These are phyloP conservation scores for Cladosporium colombiae DNA, from an alignment of 2,329 filamentous ascomycete genomes.

Conservation along the genomic window DNA sequence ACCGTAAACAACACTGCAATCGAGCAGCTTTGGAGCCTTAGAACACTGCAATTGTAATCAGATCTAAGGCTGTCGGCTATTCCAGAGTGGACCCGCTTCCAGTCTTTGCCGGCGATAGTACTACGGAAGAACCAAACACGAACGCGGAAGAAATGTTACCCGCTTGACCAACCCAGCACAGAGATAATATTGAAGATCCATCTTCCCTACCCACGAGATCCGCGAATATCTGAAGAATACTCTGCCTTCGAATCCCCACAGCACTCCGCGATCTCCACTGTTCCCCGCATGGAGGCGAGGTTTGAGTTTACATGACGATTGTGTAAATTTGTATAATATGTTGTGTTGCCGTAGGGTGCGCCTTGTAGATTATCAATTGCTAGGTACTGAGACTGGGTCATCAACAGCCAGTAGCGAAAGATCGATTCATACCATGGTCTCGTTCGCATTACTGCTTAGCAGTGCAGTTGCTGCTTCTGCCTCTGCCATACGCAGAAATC, in stretches of 20 bases:
- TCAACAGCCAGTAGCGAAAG: background rate
- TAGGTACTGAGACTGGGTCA: background rate
- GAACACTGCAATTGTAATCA: background rate
- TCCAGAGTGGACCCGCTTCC: background rate
- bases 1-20: background rate
- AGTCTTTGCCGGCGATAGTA: background rate
- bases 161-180: background rate
- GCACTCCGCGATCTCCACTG: background rate
- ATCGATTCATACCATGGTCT: background rate
- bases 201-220: background rate
- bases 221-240: background rate
- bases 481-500: background rate
- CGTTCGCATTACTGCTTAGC: background rate
- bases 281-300: background rate
- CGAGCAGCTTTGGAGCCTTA: background rate
- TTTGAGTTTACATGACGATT: background rate
- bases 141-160: background rate
- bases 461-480: background rate
- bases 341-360: background rate
- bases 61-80: background rate
- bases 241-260: background rate
- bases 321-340: background rate
- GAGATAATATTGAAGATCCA: background rate
- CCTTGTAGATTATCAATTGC: background rate
- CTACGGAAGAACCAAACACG: background rate